Conservation (phyloP, 1,139 yeast genomes). For the Saccharomyces hybrid region DNA sequence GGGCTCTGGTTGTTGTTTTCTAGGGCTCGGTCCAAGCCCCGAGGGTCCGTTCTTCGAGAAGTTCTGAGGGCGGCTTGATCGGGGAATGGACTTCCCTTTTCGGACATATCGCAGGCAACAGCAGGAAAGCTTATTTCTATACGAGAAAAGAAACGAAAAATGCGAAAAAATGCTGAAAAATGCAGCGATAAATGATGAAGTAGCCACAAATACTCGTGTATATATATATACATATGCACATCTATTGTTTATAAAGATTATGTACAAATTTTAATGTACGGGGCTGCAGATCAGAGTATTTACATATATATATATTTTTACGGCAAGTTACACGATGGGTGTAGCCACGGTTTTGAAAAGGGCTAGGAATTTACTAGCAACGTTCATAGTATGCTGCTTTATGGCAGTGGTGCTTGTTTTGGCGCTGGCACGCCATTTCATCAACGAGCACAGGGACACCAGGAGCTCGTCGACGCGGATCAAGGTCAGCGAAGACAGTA, state of each 20-base stretch:
- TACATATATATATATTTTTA: not conserved
- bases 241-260: not conserved
- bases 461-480: not conserved
- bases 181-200: not conserved
- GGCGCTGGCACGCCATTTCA: constrained; percentile 14
- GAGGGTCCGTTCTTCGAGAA: not conserved
- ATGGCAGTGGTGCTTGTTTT: constrained; percentile 16
- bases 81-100: not conserved
- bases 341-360: not conserved
- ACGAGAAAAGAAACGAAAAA: not conserved
- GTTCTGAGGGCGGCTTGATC: not conserved
- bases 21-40: not conserved
- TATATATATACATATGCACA: not conserved
- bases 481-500: not conserved
- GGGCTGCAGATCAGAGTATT: not conserved
- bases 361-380: not conserved
- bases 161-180: not conserved
- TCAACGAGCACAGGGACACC: constrained; percentile 13
- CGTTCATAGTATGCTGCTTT: constrained; percentile 11
- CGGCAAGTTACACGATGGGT: not conserved
- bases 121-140: not conserved
- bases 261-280: not conserved
- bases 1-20: not conserved
- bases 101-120: not conserved
- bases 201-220: not conserved